These are phyloP conservation scores for Colletotrichum nymphaeae DNA, from an alignment of 2,329 filamentous ascomycete genomes.

Conservation along the genomic window DNA sequence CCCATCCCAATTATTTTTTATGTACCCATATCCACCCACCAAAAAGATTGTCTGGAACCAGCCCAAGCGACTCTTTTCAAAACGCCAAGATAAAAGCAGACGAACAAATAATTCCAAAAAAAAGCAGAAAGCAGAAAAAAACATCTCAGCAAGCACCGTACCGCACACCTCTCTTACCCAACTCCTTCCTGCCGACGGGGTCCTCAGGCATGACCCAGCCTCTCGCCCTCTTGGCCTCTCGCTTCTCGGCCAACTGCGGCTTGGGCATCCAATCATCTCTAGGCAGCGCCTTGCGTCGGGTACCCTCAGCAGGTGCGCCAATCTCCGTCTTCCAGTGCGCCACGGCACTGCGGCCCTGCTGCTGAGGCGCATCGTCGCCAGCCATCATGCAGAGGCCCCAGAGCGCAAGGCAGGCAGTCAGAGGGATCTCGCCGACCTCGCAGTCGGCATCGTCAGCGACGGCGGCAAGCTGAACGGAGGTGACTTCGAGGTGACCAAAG, in stretches of 20 bases:
- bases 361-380: constrained; percentile 60
- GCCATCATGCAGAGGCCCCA: constrained; percentile 83
- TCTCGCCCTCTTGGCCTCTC: constrained; percentile 77
- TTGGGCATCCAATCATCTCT: constrained; percentile 81
- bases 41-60: constrained; percentile 18
- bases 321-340: constrained; percentile 76
- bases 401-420: constrained; percentile 79
- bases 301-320: constrained; percentile 79
- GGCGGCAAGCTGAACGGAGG: constrained; percentile 67
- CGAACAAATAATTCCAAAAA: neutral
- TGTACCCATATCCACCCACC: neutral
- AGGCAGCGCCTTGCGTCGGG: constrained; percentile 75
- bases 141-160: constrained; percentile 58
- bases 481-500: constrained; percentile 89
- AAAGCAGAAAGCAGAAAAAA: neutral
- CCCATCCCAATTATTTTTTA: constrained; percentile 1
- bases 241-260: constrained; percentile 79
- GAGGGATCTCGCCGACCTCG: constrained; percentile 53
- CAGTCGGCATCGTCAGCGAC: constrained; percentile 43
- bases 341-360: constrained; percentile 60
- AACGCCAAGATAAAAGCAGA: neutral
- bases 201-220: constrained; percentile 85
- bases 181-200: constrained; percentile 76
- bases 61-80: neutral
- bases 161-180: constrained; percentile 72